Evolutionary conservation across 495 filamentous ascomycete genomes (phyloP), one percentile per base, ranked within the genome.

Genomic region (Aspergillus funiculosus): DNA sequence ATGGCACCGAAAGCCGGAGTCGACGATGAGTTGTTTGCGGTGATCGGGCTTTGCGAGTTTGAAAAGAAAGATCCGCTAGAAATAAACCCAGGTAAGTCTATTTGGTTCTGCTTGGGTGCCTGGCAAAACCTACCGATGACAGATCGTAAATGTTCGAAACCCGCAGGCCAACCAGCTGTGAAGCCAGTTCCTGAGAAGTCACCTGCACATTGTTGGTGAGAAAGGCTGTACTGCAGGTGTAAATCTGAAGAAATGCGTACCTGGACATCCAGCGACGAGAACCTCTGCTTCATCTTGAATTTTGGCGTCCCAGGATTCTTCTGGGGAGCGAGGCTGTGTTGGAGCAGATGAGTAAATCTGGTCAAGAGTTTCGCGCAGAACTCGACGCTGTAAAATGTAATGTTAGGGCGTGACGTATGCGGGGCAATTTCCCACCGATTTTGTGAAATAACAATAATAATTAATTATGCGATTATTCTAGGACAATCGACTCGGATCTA

Each of bases 1-100:
- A 64, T 98, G 92, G 64, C 87, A 91, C 61, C 92, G 89, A 67
- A 98, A 98, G 31, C 92, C 92, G 8, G 87, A 90, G 58, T 98
- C 92, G 58, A 98, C 78, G 32, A 98, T 69, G 35, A 98, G 72
- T 61, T 95, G 90, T 54, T 91, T 83, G 57, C 86, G 83, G 56
- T 79, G 75, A 58, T 89, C 81, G 25, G 92, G 87, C 61, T 89
- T 94, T 46, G 90, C 83, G 46, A 84, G 77, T 62, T 95, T 96
- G 66, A 98, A 78, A 15, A 98, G 85, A 63, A 97, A 89, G 63
- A 97, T 94, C 52, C 90, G 85, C 73, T 83, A 17, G 15, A 22
- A 26, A n/a, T 4, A 21, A 21, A 30, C 13, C 14, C n/a, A 7
- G 5, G 19, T 41, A 41, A 30, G 15, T 28, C 1, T 34, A 9